phyloP scores from a whole-genome alignment of 2,329 filamentous ascomycete genomes.

The Neopestalotiopsis rosae region DNA sequence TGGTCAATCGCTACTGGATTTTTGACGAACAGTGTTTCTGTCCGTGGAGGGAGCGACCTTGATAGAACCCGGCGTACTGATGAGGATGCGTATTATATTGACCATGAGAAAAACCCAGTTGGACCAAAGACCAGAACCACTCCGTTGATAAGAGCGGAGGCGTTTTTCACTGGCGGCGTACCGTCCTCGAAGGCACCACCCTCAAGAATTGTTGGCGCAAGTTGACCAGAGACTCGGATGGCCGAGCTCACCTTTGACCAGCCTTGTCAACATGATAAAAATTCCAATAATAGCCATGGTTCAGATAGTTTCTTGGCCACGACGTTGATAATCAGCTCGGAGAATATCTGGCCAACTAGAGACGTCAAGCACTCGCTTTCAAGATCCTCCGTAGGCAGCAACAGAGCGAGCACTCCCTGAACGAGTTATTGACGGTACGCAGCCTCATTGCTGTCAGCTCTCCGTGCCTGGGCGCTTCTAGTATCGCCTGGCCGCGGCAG shows the following conservation, averaged over 20 bases:
- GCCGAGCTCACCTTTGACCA: conserved; percentile 32
- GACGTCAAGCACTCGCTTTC: conserved; percentile 85
- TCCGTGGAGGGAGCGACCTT: conserved; percentile 67
- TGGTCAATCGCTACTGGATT: conserved; percentile 32
- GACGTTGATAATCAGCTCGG: conserved; percentile 85
- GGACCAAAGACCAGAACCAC: conserved; percentile 62
- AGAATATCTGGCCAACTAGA: conserved; percentile 85
- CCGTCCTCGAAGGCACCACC: neutral
- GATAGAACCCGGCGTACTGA: conserved; percentile 70
- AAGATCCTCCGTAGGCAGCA: conserved; percentile 91
- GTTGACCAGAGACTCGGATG: neutral
- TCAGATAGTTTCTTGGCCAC: conserved; percentile 82
- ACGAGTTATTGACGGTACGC: conserved; percentile 89
- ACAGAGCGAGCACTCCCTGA: conserved; percentile 77
- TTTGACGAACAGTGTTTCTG: conserved; percentile 27
- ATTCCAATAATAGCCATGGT: conserved; percentile 89
- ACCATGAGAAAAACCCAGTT: conserved; percentile 61
- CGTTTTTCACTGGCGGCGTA: conserved; percentile 19
- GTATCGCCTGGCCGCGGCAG: conserved; percentile 65
- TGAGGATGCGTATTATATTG: conserved; percentile 69
- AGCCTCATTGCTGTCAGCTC: conserved; percentile 77
- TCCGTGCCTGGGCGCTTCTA: conserved; percentile 62
- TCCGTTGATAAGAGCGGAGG: conserved; percentile 45
- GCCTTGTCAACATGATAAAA: conserved; percentile 71
- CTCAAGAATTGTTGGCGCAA: neutral